These are phyloP conservation scores for Pichia insulana DNA, from an alignment of 805 yeast genomes.

Conservation along the genomic window DNA sequence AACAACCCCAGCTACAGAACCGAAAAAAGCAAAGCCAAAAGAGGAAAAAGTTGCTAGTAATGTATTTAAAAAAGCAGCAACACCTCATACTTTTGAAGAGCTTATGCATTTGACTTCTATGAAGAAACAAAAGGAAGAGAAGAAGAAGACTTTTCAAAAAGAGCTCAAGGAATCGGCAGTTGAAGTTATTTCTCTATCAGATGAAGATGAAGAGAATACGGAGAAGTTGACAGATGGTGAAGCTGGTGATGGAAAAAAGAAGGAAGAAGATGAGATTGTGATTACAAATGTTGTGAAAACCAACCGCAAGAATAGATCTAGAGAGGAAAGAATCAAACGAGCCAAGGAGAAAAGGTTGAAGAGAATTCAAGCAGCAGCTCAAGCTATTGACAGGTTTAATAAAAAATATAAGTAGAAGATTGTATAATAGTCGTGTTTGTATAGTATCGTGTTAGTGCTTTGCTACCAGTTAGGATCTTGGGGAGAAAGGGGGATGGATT, in stretches of 20 bases:
- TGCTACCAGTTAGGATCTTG: no score
- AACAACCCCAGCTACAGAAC: no score
- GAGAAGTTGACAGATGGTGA: no score
- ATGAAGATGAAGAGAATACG: not conserved
- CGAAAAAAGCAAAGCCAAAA: no score
- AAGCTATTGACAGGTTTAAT: not conserved
- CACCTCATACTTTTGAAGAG: no score
- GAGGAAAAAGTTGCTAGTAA: no score
- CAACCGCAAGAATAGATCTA: not conserved
- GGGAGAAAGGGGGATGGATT: no score
- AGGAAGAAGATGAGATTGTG: not conserved
- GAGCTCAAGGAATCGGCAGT: not conserved
- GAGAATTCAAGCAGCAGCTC: not conserved
- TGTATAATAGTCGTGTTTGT: no score
- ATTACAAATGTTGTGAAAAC: not conserved
- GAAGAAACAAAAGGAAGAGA: not conserved
- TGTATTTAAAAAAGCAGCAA: no score
- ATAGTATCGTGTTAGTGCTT: no score
- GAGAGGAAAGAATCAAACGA: not conserved
- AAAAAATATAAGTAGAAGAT: not conserved
- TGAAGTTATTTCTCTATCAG: not conserved
- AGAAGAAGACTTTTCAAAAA: not conserved
- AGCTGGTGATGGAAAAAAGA: no score
- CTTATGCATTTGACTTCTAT: no score
- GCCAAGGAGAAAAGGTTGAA: not conserved